Conservation (phyloP, 2,329 filamentous ascomycete genomes). For the Penicillium sp. region DNA sequence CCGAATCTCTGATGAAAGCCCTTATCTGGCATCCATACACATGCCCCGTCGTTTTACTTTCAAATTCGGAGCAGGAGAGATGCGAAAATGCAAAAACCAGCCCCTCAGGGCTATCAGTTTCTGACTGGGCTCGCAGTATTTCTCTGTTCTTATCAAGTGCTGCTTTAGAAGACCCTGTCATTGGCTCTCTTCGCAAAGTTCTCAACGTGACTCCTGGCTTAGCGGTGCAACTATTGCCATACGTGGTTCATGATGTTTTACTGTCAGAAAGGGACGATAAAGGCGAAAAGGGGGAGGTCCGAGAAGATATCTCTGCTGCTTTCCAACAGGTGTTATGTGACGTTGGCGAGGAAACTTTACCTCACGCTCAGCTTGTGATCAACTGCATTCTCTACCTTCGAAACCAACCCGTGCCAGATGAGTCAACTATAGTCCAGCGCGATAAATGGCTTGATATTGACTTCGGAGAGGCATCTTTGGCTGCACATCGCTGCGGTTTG, state of each 20-base stretch:
- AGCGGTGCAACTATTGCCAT: conserved; percentile 73
- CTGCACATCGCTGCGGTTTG: conserved; percentile 77
- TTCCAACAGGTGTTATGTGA: conserved; percentile 62
- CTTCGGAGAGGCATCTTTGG: conserved; percentile 64
- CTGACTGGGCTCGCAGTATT: conserved; percentile 35
- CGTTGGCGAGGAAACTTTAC: conserved; percentile 44
- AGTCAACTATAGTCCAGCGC: conserved; percentile 75
- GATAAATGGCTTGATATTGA: conserved; percentile 84
- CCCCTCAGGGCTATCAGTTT: conserved; percentile 18
- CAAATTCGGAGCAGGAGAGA: conserved; percentile 16
- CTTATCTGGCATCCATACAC: conserved; percentile 43
- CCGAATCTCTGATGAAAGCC: conserved; percentile 36
- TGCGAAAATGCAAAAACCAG: conserved; percentile 14
- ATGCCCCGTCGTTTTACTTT: conserved; percentile 33
- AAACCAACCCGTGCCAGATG: conserved; percentile 70
- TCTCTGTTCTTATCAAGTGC: conserved; percentile 55
- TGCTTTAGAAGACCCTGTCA: conserved; percentile 61
- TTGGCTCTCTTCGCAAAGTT: conserved; percentile 66
- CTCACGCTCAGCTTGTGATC: conserved; percentile 70
- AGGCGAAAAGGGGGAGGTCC: conserved; percentile 57
- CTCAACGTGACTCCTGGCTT: conserved; percentile 65
- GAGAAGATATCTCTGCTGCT: conserved; percentile 62
- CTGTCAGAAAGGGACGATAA: conserved; percentile 63
- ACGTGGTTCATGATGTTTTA: conserved; percentile 78
- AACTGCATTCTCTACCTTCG: conserved; percentile 84